Conservation (phyloP, 176 grass and related monocot species). For the Bolboschoenus planiculmis region DNA sequence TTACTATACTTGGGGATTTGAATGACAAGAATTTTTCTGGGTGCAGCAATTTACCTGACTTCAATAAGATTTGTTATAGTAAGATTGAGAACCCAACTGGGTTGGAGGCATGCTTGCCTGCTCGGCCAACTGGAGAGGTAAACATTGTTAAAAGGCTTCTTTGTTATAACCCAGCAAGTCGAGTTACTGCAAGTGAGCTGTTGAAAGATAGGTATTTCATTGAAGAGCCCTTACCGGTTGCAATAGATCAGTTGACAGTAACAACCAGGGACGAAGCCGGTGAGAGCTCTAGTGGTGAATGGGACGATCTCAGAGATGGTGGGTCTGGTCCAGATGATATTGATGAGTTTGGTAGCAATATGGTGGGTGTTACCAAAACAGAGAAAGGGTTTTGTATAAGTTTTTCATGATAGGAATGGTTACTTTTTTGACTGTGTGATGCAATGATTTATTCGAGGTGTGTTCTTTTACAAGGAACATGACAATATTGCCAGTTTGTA, state of each 20-base stretch:
- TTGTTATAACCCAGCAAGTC: constrained; percentile 49
- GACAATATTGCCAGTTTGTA: not conserved
- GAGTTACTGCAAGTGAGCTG: constrained; percentile 44
- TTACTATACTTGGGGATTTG: constrained; percentile 60
- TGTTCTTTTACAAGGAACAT: not conserved
- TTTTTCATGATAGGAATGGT: constrained; percentile 28
- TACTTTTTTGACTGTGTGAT: not conserved
- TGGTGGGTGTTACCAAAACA: constrained; percentile 20
- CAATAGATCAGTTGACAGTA: constrained; percentile 45
- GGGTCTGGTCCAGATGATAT: constrained; percentile 38
- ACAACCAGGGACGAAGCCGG: constrained; percentile 38
- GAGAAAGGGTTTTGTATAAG: constrained; percentile 38
- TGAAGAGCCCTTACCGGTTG: constrained; percentile 57
- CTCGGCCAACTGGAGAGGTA: constrained; percentile 56
- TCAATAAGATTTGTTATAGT: constrained; percentile 74
- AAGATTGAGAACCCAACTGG: constrained; percentile 52
- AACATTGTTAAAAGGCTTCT: constrained; percentile 50
- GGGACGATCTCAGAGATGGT: constrained; percentile 40
- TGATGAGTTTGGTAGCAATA: constrained; percentile 61
- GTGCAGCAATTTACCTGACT: constrained; percentile 76
- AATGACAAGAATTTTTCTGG: constrained; percentile 65
- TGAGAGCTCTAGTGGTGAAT: constrained; percentile 44
- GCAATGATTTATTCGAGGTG: not conserved
- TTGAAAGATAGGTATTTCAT: constrained; percentile 58
- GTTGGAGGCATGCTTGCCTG: constrained; percentile 56